phyloP scores from a whole-genome alignment of 345 rosid species.

The Orychophragmus violaceus region DNA sequence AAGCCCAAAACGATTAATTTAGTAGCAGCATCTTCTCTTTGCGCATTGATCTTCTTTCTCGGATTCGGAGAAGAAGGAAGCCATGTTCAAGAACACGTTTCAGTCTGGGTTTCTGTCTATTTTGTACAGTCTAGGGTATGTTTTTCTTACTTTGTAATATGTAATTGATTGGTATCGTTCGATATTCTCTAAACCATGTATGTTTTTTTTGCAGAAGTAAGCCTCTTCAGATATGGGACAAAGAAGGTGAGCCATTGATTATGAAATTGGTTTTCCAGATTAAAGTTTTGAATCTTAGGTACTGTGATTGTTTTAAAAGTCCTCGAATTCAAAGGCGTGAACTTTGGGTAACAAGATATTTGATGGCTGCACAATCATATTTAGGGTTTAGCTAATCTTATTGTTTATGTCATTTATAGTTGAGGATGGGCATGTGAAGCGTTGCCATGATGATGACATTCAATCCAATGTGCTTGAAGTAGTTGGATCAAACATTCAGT shows the following conservation, averaged over 20 bases:
- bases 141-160: not conserved
- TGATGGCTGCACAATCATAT: not conserved
- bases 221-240: slow-evolving; percentile 81
- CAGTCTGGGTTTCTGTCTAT: slow-evolving; percentile 79
- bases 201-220: slow-evolving; percentile 44
- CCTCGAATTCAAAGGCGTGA: not conserved
- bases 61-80: slow-evolving; percentile 21
- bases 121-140: slow-evolving; percentile 68
- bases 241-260: slow-evolving; percentile 49
- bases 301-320: not conserved
- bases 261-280: not conserved
- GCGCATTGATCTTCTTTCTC: not conserved
- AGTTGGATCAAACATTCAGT: slow-evolving; percentile 75
- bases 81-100: slow-evolving; percentile 75
- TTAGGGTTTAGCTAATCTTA: slow-evolving; percentile 1
- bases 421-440: slow-evolving; percentile 74
- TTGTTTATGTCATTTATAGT: slow-evolving; percentile 28
- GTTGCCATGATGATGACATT: slow-evolving; percentile 78
- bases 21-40: not conserved
- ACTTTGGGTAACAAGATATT: not conserved
- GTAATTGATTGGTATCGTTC: not conserved
- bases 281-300: not conserved
- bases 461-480: slow-evolving; percentile 90
- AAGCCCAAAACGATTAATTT: not conserved
- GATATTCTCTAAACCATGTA: not conserved